A percentile compares a stretch with the other conserved stretches of the same genome.
phyloP scores from a whole-genome alignment of 148 eudicot species.

The Vaccinium vitisidaea region DNA sequence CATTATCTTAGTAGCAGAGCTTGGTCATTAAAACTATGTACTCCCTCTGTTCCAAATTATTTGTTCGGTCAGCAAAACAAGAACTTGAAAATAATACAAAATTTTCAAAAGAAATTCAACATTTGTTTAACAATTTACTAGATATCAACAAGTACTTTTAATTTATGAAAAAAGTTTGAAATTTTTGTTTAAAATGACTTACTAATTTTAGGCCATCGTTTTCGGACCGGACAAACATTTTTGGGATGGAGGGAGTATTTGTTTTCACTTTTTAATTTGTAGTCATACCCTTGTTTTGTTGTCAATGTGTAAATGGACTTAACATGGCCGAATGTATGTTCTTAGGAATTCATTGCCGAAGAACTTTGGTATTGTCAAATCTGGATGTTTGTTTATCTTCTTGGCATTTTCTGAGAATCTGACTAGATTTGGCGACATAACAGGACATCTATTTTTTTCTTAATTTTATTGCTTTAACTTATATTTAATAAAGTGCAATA shows the following conservation, averaged over 20 bases:
- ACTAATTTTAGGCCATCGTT: no score
- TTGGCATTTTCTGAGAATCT: not conserved
- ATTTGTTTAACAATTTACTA: no score
- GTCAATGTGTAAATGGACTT: not conserved
- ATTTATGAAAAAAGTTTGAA: no score
- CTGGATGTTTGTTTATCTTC: not conserved
- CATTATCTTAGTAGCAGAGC: not conserved
- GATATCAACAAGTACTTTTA: no score
- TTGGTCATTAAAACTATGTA: not conserved
- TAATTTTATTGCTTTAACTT: not conserved
- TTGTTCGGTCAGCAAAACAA: no score
- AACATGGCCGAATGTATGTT: not conserved
- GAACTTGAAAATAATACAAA: no score
- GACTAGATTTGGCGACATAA: not conserved
- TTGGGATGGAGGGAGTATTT: no score
- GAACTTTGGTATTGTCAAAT: slow-evolving; percentile 44
- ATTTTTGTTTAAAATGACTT: no score
- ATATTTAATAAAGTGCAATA: not conserved
- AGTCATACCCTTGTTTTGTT: not conserved
- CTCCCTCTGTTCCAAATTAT: no score
- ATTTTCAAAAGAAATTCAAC: no score
- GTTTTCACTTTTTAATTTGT: not conserved
- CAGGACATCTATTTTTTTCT: not conserved
- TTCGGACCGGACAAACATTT: no score
- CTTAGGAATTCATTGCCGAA: slow-evolving; percentile 12